These are phyloP conservation scores for Fusarium pilosicola DNA, from an alignment of 2,329 filamentous ascomycete species.

Conservation along the genomic window DNA sequence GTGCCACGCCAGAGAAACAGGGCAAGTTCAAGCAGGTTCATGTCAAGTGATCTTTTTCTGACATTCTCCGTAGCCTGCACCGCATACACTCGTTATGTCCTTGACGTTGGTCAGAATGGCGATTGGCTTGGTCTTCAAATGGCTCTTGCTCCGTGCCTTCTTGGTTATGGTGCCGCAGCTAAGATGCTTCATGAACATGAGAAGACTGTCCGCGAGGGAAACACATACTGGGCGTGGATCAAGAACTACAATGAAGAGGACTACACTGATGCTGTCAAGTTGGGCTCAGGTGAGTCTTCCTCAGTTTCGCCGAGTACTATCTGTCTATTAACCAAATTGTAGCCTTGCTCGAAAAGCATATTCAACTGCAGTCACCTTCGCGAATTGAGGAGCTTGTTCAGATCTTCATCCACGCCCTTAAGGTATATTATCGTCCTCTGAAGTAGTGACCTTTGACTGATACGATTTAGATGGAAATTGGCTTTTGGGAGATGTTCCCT, in stretches of 20 bases:
- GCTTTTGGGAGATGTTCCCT: conserved; percentile 66
- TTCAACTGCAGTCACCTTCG: conserved; percentile 75
- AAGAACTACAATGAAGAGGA: conserved; percentile 86
- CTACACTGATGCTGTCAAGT: conserved; percentile 76
- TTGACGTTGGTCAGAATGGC: conserved; percentile 87
- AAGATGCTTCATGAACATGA: conserved; percentile 72
- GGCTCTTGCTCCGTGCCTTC: conserved; percentile 83
- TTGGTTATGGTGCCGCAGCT: conserved; percentile 89
- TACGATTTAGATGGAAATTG: conserved; percentile 60
- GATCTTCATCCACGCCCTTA: conserved; percentile 89
- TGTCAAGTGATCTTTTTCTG: background rate
- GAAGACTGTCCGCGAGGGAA: conserved; percentile 69
- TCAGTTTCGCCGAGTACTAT: background rate
- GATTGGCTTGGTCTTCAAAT: conserved; percentile 90
- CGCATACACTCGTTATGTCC: conserved; percentile 85
- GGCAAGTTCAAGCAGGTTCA: conserved; percentile 56
- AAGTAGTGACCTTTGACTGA: background rate
- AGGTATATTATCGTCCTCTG: conserved; percentile 58
- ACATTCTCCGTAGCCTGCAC: conserved; percentile 67
- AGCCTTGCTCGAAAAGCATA: conserved; percentile 81
- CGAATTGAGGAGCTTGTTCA: conserved; percentile 83
- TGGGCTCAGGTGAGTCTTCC: conserved; percentile 69
- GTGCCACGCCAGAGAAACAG: conserved; percentile 77
- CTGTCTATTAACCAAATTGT: background rate
- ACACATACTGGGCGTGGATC: conserved; percentile 91